A percentile compares a stretch with the other conserved stretches of the same genome.
These are phyloP conservation scores for Aspergillus jensenii DNA, from an alignment of 2,329 filamentous ascomycete genomes.

Conservation along the genomic window DNA sequence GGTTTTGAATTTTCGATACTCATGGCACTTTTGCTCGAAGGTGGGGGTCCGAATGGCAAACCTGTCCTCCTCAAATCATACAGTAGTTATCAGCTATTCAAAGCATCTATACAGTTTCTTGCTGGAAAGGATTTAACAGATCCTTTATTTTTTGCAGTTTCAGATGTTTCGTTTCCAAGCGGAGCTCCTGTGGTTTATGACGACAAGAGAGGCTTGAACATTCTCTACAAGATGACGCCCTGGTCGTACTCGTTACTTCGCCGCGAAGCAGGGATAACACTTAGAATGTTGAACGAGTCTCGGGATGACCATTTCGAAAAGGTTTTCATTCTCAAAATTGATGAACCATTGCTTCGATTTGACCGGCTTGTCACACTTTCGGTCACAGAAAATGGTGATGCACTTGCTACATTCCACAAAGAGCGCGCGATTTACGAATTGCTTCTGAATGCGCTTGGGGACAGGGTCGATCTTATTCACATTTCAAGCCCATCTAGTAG, in stretches of 20 bases:
- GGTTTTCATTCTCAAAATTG: slow-evolving; percentile 69
- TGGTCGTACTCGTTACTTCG: slow-evolving; percentile 78
- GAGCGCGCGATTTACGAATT: slow-evolving; percentile 57
- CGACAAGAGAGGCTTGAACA: slow-evolving; percentile 69
- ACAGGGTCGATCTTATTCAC: slow-evolving; percentile 70
- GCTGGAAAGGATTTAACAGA: slow-evolving; percentile 72
- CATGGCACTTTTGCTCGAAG: slow-evolving; percentile 75
- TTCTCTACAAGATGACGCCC: slow-evolving; percentile 85
- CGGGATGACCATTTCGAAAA: slow-evolving; percentile 77
- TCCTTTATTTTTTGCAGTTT: slow-evolving; percentile 52
- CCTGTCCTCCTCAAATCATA: slow-evolving; percentile 75
- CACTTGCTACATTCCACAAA: slow-evolving; percentile 29
- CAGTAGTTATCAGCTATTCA: slow-evolving; percentile 92
- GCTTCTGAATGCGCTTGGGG: slow-evolving; percentile 70
- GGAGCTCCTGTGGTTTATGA: slow-evolving; percentile 75
- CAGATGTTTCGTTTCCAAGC: slow-evolving; percentile 36
- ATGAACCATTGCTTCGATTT: slow-evolving; percentile 54
- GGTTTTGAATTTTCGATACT: slow-evolving; percentile 88
- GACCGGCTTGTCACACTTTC: slow-evolving; percentile 51
- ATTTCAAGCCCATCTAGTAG: slow-evolving; percentile 46
- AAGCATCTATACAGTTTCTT: slow-evolving; percentile 86
- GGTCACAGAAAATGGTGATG: slow-evolving; percentile 24
- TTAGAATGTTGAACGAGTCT: slow-evolving; percentile 72
- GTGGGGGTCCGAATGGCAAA: slow-evolving; percentile 70
- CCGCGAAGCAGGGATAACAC: slow-evolving; percentile 71